phyloP scores from a whole-genome alignment of 805 yeast genomes.

The Cyberlindnera meyerae region DNA sequence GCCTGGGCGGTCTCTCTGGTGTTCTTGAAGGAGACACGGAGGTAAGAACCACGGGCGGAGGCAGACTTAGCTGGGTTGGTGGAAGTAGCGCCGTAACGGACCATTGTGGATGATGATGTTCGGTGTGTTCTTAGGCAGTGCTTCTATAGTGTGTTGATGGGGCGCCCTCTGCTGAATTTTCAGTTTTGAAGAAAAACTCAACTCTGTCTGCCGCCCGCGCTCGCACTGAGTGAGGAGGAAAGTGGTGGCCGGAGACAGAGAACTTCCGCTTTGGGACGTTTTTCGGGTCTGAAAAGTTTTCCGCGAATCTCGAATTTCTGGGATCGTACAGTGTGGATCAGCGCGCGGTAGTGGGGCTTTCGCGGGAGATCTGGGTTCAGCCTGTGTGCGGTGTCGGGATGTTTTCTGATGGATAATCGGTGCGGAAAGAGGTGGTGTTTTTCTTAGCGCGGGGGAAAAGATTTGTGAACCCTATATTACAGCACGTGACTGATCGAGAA shows the following conservation, averaged over 20 bases:
- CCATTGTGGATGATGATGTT: slow-evolving; percentile 49
- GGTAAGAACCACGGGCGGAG: slow-evolving; percentile 98
- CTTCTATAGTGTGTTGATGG: slow-evolving; percentile 3
- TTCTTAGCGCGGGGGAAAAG: too few species aligned
- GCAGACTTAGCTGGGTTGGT: slow-evolving; percentile 99
- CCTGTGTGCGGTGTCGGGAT: slow-evolving; percentile 11
- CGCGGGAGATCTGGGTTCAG: too few species aligned
- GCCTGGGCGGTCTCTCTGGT: slow-evolving; percentile 99
- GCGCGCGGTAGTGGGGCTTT: too few species aligned
- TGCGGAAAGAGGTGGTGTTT: too few species aligned
- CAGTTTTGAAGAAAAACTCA: slow-evolving; percentile 11
- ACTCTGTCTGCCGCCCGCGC: not conserved
- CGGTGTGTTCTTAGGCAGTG: not conserved
- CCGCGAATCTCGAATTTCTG: too few species aligned
- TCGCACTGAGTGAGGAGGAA: not conserved
- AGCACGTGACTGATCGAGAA: too few species aligned
- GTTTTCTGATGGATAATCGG: not conserved
- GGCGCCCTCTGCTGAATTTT: slow-evolving; percentile 5
- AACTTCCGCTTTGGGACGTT: slow-evolving; percentile 9
- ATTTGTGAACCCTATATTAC: too few species aligned
- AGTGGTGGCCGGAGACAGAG: too few species aligned
- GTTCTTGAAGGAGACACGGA: slow-evolving; percentile 99
- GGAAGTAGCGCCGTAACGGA: slow-evolving; percentile 99
- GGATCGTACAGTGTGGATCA: too few species aligned
- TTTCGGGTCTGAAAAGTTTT: slow-evolving; percentile 1